A percentile compares a stretch with the other conserved stretches of the same genome.
phyloP scores from a whole-genome alignment of 805 yeast genomes.

The Starmerella stigmatis region DNA sequence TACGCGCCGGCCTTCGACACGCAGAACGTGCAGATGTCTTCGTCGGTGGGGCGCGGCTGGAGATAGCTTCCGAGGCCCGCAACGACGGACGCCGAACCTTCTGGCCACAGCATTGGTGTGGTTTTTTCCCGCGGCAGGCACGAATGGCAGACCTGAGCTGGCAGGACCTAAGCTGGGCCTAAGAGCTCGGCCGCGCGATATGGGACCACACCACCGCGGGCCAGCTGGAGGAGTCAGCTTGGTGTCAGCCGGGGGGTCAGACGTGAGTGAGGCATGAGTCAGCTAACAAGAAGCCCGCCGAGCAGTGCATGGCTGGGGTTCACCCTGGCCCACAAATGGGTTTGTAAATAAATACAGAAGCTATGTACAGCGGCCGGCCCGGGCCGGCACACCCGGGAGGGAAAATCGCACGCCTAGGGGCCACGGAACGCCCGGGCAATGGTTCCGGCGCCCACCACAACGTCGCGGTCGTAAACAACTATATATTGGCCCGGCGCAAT shows the following conservation, averaged over 20 bases:
- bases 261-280: too few relatives aligned
- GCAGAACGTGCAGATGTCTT: slow-evolving; percentile 13
- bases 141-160: too few relatives aligned
- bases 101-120: slow-evolving; percentile 26
- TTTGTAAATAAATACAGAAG: not conserved
- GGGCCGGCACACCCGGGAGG: too few relatives aligned
- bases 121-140: not conserved
- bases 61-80: slow-evolving; percentile 19
- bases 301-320: too few relatives aligned
- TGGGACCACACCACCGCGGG: too few relatives aligned
- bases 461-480: slow-evolving; percentile 56
- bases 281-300: too few relatives aligned
- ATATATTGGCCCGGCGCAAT: slow-evolving; percentile 84
- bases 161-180: too few relatives aligned
- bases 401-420: too few relatives aligned
- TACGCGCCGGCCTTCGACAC: slow-evolving; percentile 24
- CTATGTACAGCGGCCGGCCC: not conserved
- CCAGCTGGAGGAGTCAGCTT: too few relatives aligned
- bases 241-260: too few relatives aligned
- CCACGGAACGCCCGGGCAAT: slow-evolving; percentile 6
- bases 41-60: slow-evolving; percentile 16
- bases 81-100: slow-evolving; percentile 21
- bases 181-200: too few relatives aligned
- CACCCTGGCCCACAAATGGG: too few relatives aligned
- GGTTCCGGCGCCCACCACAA: slow-evolving; percentile 49